A percentile compares a stretch with the other conserved stretches of the same genome.
These are phyloP conservation scores for Manihot esculenta DNA, from an alignment of 441 rosid species.

Conservation along the genomic window DNA sequence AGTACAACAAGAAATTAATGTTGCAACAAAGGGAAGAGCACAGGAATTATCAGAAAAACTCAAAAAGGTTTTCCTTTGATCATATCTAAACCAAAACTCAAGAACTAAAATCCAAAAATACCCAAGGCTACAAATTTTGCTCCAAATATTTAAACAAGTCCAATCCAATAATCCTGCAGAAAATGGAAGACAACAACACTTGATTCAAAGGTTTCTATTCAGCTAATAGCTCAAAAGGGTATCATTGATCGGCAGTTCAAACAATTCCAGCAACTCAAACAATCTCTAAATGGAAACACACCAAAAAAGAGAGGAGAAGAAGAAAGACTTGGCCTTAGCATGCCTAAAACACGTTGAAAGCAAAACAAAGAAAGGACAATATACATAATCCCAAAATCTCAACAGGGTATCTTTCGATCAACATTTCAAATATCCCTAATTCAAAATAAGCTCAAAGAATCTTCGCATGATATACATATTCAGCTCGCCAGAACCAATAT, in stretches of 20 bases:
- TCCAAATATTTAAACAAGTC: background rate
- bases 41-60: background rate
- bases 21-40: background rate
- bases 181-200: background rate
- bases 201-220: background rate
- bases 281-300: background rate
- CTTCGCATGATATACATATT: background rate
- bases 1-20: background rate
- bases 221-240: background rate
- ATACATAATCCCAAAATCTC: conserved; percentile 2
- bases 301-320: background rate
- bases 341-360: background rate
- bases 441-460: conserved; percentile 1
- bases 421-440: conserved; percentile 21
- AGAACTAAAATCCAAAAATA: no score
- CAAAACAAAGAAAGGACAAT: background rate
- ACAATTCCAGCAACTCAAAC: background rate
- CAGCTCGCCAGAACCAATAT: background rate
- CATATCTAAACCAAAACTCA: background rate
- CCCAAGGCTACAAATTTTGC: background rate
- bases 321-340: background rate
- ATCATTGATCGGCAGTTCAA: background rate
- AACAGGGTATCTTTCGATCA: conserved; percentile 22
- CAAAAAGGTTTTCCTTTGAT: background rate
- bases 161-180: conserved; percentile 2